Evolutionary conservation across 2,329 filamentous ascomycete genomes (phyloP).

Genomic region (Colletotrichum godetiae): DNA sequence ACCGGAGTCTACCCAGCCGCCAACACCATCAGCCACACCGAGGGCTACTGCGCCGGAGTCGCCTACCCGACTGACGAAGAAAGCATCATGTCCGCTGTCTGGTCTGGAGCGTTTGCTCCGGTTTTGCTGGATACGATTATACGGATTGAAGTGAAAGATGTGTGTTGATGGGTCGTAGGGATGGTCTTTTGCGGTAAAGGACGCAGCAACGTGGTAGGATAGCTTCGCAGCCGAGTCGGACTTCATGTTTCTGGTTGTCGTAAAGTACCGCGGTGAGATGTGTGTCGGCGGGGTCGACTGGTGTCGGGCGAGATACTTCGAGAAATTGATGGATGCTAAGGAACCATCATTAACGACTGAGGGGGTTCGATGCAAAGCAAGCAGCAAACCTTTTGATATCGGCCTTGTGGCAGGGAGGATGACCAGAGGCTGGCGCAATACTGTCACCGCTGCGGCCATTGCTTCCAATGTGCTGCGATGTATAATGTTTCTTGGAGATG

Average conservation of each 20-base stretch:
- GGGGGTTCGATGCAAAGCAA: background rate
- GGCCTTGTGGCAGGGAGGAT: slow-evolving; percentile 2
- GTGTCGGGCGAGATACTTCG: background rate
- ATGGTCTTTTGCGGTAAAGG: slow-evolving; percentile 79
- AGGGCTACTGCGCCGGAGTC: slow-evolving; percentile 80
- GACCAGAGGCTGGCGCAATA: slow-evolving; percentile 33
- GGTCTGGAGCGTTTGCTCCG: slow-evolving; percentile 71
- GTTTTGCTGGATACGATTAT: slow-evolving; percentile 67
- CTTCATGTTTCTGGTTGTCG: slow-evolving; percentile 26
- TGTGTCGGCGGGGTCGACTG: slow-evolving; percentile 11
- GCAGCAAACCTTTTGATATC: slow-evolving; percentile 3
- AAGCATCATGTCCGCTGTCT: slow-evolving; percentile 92
- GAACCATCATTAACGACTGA: background rate
- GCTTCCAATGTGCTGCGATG: slow-evolving; percentile 34
- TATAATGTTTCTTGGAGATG: slow-evolving; percentile 32
- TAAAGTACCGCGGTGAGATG: slow-evolving; percentile 1
- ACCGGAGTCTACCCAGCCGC: slow-evolving; percentile 92
- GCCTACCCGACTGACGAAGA: slow-evolving; percentile 89
- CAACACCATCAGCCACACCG: slow-evolving; percentile 93
- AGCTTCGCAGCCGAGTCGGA: slow-evolving; percentile 48
- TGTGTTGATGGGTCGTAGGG: slow-evolving; percentile 76
- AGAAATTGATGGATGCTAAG: slow-evolving; percentile 1
- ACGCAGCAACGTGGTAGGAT: slow-evolving; percentile 78
- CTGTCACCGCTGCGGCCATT: slow-evolving; percentile 34
- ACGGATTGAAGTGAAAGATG: slow-evolving; percentile 78